Base-by-base conservation (phyloP, 2,329 filamentous ascomycete genomes). In the Escovopsis sp. region DNA sequence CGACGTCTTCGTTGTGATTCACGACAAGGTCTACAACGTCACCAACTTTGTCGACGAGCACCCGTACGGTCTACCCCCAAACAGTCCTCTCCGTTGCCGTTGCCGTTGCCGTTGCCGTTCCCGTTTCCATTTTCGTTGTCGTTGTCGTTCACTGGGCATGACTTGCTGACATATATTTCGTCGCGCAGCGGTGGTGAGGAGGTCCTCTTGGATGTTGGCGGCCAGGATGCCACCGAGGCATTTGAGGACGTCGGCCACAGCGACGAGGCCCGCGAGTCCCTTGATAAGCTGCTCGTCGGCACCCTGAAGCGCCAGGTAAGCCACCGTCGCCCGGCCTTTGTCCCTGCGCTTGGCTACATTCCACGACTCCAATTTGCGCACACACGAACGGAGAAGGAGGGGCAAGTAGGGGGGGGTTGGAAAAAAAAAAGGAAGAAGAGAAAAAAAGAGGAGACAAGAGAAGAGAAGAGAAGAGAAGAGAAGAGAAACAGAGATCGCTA, bases 211-310 rank as follows among this genome's bases (percentile, higher is more conserved):
- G 91, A 98, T 54, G 88, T 96, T 50, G 91, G 74, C 57, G 91
- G 91, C 53, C 88, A 94, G 69, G 91, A 98, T 65, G 83, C 84
- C 57, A 94, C 89, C 55, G 91, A 96, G 69, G 89, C 91, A 47
- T 98, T 98, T 62, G 91, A 98, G 71, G 91, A 98, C 66, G 91
- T 98, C 57, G 91, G 91, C 59, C 91, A 98, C 81, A 93, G 84
- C 57, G 91, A 98, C 65, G 91, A 98, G 73, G 91, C 91, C 52
- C 82, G 91, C 52, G 89, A 96, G 71, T 89, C 94, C 52, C 79
- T 98, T 44, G 79, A 82, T 29, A 76, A 77, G 57, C 70, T 94
- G 50, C 65, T 79, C 40, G 73, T 91, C 51, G 88, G 85, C 50
- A 71, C 60, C 32, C 65, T 95, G 62, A 93, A 94, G 79, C 76